Percentiles rank a stretch among this genome's conserved stretches.
Evolutionary conservation across 208 protist species (phyloP).

Genomic region (Histomonas meleagridis): DNA sequence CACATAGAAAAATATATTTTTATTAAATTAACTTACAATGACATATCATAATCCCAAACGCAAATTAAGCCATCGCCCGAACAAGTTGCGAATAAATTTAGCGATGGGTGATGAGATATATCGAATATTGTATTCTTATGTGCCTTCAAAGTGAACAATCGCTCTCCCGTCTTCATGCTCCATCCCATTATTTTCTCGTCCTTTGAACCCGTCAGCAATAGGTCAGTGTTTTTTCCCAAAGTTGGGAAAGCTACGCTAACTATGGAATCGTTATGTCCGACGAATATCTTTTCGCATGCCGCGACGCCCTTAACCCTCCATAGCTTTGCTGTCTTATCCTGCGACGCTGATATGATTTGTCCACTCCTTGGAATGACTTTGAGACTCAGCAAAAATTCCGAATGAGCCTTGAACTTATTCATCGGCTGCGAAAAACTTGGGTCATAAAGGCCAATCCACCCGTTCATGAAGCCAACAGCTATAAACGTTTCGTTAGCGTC

Average conservation of each 20-base stretch:
- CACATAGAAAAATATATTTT: no score
- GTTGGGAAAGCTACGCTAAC: no score
- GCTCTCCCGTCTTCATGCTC: background rate
- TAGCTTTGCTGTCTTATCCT: background rate
- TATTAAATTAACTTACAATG: no score
- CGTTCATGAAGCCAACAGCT: background rate
- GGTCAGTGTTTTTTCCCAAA: background rate
- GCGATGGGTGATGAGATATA: background rate
- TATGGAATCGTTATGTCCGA: background rate
- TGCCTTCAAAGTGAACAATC: background rate
- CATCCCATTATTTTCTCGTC: background rate
- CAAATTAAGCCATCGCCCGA: background rate
- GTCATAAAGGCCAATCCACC: background rate
- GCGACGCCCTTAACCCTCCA: background rate
- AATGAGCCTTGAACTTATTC: background rate
- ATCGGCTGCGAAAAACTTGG: background rate
- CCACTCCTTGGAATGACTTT: no score
- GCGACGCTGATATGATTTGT: background rate
- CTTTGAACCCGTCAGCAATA: background rate
- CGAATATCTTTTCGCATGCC: background rate
- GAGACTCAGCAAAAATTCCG: background rate
- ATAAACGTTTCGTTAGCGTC: background rate
- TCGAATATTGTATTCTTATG: constrained; percentile 25
- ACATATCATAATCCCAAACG: constrained; percentile 15
- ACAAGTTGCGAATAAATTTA: background rate